phyloP scores from a whole-genome alignment of 805 yeast species.

The Zygoascus bituminiphila region DNA sequence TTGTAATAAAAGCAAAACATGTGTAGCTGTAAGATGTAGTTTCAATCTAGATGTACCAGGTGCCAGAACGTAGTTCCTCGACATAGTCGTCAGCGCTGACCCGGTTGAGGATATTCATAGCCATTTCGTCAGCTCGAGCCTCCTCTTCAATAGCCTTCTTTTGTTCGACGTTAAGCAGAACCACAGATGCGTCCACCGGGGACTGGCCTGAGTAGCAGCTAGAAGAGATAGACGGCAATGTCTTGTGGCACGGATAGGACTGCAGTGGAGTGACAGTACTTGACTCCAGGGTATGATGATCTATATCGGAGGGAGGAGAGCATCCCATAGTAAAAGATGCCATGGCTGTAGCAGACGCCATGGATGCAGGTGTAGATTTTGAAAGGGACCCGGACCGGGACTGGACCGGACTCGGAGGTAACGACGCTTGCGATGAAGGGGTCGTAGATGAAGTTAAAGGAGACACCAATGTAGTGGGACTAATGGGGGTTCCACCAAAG shows the following conservation, averaged over 20 bases:
- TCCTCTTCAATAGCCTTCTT: slow-evolving; percentile 11
- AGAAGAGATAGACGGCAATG: background rate
- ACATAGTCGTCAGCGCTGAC: slow-evolving; percentile 24
- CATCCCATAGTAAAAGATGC: background rate
- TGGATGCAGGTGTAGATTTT: background rate
- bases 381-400: background rate
- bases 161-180: slow-evolving; percentile 11
- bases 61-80: slow-evolving; percentile 15
- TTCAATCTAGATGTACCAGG: slow-evolving; percentile 17
- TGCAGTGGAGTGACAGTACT: background rate
- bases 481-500: background rate
- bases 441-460: background rate
- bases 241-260: background rate
- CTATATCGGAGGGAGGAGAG: background rate
- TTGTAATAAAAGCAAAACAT: no score
- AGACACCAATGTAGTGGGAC: background rate
- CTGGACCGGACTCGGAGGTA: background rate
- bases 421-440: no score
- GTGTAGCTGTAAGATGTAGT: no score
- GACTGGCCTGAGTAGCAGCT: background rate
- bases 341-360: background rate
- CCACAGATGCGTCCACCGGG: background rate
- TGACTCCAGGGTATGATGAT: background rate
- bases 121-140: slow-evolving; percentile 28
- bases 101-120: slow-evolving; percentile 27